phyloP scores from a whole-genome alignment of 495 filamentous ascomycete species.

The Antarctomyces pellizariae region DNA sequence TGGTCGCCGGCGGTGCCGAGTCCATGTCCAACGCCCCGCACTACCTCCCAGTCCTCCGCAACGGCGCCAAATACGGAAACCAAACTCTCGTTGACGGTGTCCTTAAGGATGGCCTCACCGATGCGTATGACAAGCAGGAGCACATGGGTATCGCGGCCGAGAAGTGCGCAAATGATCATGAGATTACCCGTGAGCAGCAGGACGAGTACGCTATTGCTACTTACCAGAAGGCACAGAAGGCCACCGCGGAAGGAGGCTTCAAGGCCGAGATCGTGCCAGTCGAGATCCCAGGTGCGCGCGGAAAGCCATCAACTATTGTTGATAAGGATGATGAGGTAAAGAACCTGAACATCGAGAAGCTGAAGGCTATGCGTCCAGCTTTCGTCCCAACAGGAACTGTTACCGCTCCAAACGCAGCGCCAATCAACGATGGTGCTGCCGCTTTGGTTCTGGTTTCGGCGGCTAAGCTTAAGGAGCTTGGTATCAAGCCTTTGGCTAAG shows the following conservation, averaged over 20 bases:
- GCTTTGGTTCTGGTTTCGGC: slow-evolving; percentile 83
- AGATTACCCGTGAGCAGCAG: slow-evolving; percentile 56
- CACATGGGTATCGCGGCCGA: slow-evolving; percentile 89
- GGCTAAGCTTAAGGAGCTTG: slow-evolving; percentile 65
- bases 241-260: slow-evolving; percentile 56
- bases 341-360: slow-evolving; percentile 89
- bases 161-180: slow-evolving; percentile 73
- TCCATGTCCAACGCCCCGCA: slow-evolving; percentile 97
- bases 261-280: slow-evolving; percentile 72
- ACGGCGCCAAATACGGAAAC: slow-evolving; percentile 76
- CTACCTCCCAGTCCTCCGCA: slow-evolving; percentile 68
- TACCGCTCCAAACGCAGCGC: slow-evolving; percentile 92
- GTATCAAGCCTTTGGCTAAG: slow-evolving; percentile 76
- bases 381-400: slow-evolving; percentile 72
- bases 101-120: slow-evolving; percentile 74
- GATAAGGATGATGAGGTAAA: slow-evolving; percentile 86
- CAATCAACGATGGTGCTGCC: slow-evolving; percentile 80
- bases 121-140: slow-evolving; percentile 71
- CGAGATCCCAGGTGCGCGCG: slow-evolving; percentile 65
- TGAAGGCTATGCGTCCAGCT: slow-evolving; percentile 58
- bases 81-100: slow-evolving; percentile 71
- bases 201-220: slow-evolving; percentile 84
- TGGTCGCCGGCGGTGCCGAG: slow-evolving; percentile 84
- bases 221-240: slow-evolving; percentile 78
- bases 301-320: slow-evolving; percentile 64